Percentiles rank a stretch among this genome's conserved stretches.
Conservation (phyloP, 352 stramenopile species). For the Phytophthora gonapodyides region DNA sequence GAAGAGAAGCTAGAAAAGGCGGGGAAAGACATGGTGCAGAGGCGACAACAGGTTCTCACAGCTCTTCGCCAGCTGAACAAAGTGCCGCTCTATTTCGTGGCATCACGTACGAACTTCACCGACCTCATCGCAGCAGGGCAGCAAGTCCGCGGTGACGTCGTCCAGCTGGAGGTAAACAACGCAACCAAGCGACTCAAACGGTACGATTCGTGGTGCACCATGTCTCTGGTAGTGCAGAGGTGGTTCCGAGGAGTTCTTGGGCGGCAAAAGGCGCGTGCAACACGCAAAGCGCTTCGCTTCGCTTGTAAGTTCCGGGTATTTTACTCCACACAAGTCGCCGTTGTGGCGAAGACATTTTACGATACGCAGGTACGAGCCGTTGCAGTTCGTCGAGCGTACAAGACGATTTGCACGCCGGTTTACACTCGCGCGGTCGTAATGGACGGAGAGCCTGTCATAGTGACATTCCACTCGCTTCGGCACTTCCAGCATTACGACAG, state of each 20-base stretch:
- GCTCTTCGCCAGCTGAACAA: constrained; percentile 62
- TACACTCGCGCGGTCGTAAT: constrained; percentile 54
- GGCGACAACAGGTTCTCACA: constrained; percentile 49
- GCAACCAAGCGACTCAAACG: constrained; percentile 54
- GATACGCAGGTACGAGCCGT: constrained; percentile 23
- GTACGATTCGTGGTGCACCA: constrained; percentile 71
- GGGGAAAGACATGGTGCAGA: constrained; percentile 61
- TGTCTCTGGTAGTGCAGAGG: constrained; percentile 50
- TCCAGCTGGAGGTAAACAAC: constrained; percentile 72
- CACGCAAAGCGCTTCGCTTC: constrained; percentile 39
- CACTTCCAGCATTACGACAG: constrained; percentile 24
- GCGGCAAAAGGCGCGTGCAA: constrained; percentile 30
- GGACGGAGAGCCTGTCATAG: constrained; percentile 59
- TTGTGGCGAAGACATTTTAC: constrained; percentile 42
- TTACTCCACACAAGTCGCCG: constrained; percentile 37
- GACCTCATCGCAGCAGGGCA: constrained; percentile 60
- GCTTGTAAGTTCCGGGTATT: constrained; percentile 32
- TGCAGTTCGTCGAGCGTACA: constrained; percentile 41
- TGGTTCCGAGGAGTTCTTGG: constrained; percentile 63
- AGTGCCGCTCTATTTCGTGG: constrained; percentile 60
- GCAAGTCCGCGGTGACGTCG: constrained; percentile 66
- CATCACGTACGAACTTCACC: constrained; percentile 47
- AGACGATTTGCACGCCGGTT: constrained; percentile 40
- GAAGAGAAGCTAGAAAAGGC: constrained; percentile 56
- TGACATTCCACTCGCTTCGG: constrained; percentile 59